Conservation (phyloP, 2,329 filamentous ascomycete species). For the Lizonia empirigonia region DNA sequence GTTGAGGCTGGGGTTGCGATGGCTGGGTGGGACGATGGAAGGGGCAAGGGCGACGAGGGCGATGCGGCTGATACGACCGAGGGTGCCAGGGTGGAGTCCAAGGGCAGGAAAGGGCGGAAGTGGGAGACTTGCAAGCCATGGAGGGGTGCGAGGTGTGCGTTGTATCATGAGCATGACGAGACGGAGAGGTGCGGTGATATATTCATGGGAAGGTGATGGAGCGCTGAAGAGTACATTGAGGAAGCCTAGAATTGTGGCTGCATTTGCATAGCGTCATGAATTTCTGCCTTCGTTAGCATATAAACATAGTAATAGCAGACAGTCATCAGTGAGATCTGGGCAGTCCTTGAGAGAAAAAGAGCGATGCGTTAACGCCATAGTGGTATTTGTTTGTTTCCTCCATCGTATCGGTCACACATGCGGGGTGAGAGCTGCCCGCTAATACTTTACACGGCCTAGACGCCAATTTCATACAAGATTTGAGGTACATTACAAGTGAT, state of each 20-base stretch:
- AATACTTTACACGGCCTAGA: conserved; percentile 39
- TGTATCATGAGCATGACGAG: conserved; percentile 49
- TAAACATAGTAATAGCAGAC: background rate
- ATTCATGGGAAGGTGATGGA: conserved; percentile 35
- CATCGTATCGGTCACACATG: conserved; percentile 12
- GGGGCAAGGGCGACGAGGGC: conserved; percentile 22
- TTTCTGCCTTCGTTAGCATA: background rate
- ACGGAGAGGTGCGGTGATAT: conserved; percentile 44
- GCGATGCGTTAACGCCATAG: conserved; percentile 5
- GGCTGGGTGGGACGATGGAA: conserved; percentile 41
- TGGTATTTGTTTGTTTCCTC: conserved; percentile 2
- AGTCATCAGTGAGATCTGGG: background rate
- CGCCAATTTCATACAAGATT: conserved; percentile 16
- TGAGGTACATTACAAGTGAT: conserved; percentile 25
- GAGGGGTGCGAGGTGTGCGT: conserved; percentile 42
- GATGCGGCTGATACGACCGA: conserved; percentile 19
- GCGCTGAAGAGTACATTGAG: background rate
- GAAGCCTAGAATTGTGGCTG: background rate
- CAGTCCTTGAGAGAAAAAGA: conserved; percentile 2
- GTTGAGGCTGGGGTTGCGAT: conserved; percentile 40
- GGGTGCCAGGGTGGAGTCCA: conserved; percentile 24
- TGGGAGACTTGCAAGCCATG: conserved; percentile 48
- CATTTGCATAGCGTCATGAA: conserved; percentile 12
- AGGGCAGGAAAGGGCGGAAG: conserved; percentile 36
- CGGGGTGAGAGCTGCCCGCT: conserved; percentile 10